Percentiles rank a stretch among this genome's conserved stretches.
These are phyloP conservation scores for Arxiozyma slooffiae DNA, from an alignment of 1,139 yeast genomes.

Conservation along the genomic window DNA sequence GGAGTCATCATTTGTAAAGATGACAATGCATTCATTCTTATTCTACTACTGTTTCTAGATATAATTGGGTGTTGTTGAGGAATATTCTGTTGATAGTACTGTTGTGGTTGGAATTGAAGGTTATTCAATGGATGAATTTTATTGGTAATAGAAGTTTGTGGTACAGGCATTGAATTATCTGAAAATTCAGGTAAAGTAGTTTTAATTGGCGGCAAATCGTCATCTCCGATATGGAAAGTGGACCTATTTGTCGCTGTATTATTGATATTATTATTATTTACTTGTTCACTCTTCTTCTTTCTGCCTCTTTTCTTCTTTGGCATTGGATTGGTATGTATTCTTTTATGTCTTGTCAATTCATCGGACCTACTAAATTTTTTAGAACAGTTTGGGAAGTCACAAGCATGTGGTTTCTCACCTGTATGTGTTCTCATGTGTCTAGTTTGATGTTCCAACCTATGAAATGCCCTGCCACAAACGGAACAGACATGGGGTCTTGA, in stretches of 20 bases:
- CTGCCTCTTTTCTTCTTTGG: conserved; percentile 46
- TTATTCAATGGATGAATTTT: neutral
- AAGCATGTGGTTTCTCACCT: conserved; percentile 67
- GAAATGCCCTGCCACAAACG: conserved; percentile 53
- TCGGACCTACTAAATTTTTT: conserved; percentile 61
- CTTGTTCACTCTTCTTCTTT: conserved; percentile 27
- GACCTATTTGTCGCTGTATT: neutral
- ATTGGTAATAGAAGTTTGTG: neutral
- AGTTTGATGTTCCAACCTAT: conserved; percentile 57
- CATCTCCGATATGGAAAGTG: conserved; percentile 10
- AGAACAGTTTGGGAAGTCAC: conserved; percentile 57
- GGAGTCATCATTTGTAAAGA: conserved; percentile 36
- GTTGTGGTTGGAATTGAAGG: neutral
- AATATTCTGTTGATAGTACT: conserved; percentile 5
- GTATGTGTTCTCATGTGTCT: conserved; percentile 65
- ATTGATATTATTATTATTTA: neutral
- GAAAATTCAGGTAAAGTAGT: neutral
- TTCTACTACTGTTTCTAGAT: conserved; percentile 12
- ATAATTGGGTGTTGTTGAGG: conserved; percentile 5
- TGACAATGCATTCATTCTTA: conserved; percentile 29
- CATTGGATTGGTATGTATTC: conserved; percentile 52
- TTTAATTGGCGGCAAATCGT: neutral
- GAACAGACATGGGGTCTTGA: conserved; percentile 49
- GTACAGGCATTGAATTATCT: neutral
- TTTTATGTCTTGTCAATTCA: conserved; percentile 57